Conservation (phyloP, 2,329 filamentous ascomycete genomes). For the Fusarium begoniae region DNA sequence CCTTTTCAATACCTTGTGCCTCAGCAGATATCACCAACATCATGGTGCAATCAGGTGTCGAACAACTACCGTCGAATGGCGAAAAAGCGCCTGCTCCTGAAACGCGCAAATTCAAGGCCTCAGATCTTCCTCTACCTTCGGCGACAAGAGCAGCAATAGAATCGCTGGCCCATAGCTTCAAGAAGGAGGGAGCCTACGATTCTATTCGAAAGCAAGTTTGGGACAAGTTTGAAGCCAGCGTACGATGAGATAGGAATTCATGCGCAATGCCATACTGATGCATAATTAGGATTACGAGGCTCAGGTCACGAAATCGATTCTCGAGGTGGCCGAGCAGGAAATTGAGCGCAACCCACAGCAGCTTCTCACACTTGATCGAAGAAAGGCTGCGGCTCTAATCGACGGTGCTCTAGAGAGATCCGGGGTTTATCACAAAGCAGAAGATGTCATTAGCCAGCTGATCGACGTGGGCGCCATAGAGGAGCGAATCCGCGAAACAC, state of each 20-base stretch:
- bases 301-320: slow-evolving; percentile 71
- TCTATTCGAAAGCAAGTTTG: slow-evolving; percentile 79
- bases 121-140: slow-evolving; percentile 77
- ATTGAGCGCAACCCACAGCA: slow-evolving; percentile 77
- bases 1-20: slow-evolving; percentile 16
- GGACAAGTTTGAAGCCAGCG: slow-evolving; percentile 76
- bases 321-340: slow-evolving; percentile 76
- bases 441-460: slow-evolving; percentile 71
- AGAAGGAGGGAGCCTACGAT: slow-evolving; percentile 88
- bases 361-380: slow-evolving; percentile 76
- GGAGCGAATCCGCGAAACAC: slow-evolving; percentile 72
- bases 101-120: slow-evolving; percentile 71
- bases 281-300: slow-evolving; percentile 71
- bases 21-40: background rate
- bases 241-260: slow-evolving; percentile 48
- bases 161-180: slow-evolving; percentile 79
- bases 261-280: slow-evolving; percentile 34
- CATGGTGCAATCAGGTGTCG: slow-evolving; percentile 38
- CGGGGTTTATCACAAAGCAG: slow-evolving; percentile 77
- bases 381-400: slow-evolving; percentile 78
- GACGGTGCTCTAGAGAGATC: slow-evolving; percentile 81
- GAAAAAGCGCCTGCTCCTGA: slow-evolving; percentile 24
- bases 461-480: slow-evolving; percentile 76
- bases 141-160: slow-evolving; percentile 80
- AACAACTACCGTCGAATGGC: slow-evolving; percentile 31